A percentile compares a stretch with the other conserved stretches of the same genome.
Conservation (phyloP, 2,329 filamentous ascomycete species). For the Zelopaecilomyces penicillatus region DNA sequence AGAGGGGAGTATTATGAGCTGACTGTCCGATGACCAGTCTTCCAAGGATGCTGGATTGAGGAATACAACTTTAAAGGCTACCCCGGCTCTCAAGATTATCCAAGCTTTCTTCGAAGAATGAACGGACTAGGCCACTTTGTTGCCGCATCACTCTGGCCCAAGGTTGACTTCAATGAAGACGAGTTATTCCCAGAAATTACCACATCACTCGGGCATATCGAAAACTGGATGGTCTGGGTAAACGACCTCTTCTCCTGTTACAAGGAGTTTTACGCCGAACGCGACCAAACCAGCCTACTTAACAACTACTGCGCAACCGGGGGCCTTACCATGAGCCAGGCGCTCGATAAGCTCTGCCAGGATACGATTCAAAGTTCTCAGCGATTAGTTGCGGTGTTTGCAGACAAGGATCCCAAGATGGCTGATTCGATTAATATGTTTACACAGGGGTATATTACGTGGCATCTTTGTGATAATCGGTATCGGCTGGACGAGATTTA, state of each 20-base stretch:
- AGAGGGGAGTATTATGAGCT: too few species aligned
- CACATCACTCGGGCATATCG: slow-evolving; percentile 12
- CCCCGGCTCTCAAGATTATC: slow-evolving; percentile 11
- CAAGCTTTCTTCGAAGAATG: slow-evolving; percentile 13
- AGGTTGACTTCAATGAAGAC: slow-evolving; percentile 10
- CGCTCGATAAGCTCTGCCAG: slow-evolving; percentile 12
- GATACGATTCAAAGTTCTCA: slow-evolving; percentile 10
- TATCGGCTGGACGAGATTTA: slow-evolving; percentile 13
- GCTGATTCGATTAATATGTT: slow-evolving; percentile 2
- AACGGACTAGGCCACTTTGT: slow-evolving; percentile 14
- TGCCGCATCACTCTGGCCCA: slow-evolving; percentile 9
- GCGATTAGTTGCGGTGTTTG: slow-evolving; percentile 14
- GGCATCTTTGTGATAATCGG: slow-evolving; percentile 14
- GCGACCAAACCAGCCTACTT: slow-evolving; percentile 13
- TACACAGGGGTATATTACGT: slow-evolving; percentile 14
- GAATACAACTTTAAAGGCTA: slow-evolving; percentile 14
- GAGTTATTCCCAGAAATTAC: slow-evolving; percentile 12
- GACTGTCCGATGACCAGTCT: slow-evolving; percentile 1
- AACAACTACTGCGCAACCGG: slow-evolving; percentile 11
- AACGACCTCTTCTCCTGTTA: slow-evolving; percentile 17
- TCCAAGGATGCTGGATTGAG: slow-evolving; percentile 16
- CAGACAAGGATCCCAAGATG: slow-evolving; percentile 10
- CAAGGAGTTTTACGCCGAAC: slow-evolving; percentile 12
- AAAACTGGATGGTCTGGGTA: slow-evolving; percentile 13
- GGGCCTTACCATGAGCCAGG: slow-evolving; percentile 7